Evolutionary conservation across 1,139 yeast species (phyloP).

Genomic region (Hemisphaericaspora xylanilytica): DNA sequence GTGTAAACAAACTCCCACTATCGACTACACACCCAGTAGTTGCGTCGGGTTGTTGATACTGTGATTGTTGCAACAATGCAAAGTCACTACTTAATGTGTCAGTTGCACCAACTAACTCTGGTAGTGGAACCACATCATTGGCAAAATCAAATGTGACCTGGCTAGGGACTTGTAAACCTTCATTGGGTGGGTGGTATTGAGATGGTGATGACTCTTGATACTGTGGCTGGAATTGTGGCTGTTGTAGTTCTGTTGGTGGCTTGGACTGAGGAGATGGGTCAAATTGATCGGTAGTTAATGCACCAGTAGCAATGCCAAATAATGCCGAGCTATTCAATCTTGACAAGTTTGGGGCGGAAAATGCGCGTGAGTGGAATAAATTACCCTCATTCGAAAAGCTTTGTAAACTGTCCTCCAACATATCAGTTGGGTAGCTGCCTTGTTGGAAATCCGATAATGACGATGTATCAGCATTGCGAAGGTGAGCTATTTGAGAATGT

Average conservation of each 20-base stretch:
- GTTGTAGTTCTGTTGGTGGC: neutral
- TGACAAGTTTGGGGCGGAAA: conserved; percentile 30
- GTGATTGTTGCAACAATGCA: neutral
- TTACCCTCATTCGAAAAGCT: conserved; percentile 3
- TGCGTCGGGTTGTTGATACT: neutral
- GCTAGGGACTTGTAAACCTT: neutral
- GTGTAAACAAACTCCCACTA: neutral
- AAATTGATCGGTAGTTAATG: neutral
- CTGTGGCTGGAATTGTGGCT: neutral
- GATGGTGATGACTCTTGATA: no score
- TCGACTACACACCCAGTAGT: no score
- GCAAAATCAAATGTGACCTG: neutral
- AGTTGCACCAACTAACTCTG: neutral
- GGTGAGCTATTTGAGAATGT: no score
- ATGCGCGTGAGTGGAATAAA: conserved; percentile 19
- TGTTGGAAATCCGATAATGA: conserved; percentile 8
- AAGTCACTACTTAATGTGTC: neutral
- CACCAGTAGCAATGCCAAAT: neutral
- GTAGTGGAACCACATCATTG: neutral
- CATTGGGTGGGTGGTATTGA: neutral
- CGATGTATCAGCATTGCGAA: conserved; percentile 6
- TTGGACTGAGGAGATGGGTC: neutral
- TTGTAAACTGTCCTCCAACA: conserved; percentile 9
- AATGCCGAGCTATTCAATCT: conserved; percentile 8
- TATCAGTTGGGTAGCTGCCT: conserved; percentile 5